A percentile compares a stretch with the other conserved stretches of the same genome.
These are phyloP conservation scores for Penicillium palitans DNA, from an alignment of 2,329 filamentous ascomycete genomes.

Conservation along the genomic window DNA sequence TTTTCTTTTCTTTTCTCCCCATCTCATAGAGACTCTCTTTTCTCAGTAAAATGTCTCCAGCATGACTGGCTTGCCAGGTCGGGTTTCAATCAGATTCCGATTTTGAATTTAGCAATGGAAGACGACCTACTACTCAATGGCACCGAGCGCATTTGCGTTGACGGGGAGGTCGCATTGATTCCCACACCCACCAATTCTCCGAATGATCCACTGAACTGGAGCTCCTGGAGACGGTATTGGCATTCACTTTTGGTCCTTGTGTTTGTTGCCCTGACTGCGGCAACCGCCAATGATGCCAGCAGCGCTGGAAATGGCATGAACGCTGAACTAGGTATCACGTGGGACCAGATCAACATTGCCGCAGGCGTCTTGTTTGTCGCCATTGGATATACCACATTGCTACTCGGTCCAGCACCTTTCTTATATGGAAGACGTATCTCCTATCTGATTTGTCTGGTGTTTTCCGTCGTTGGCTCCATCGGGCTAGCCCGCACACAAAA, in stretches of 20 bases:
- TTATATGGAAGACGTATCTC: conserved; percentile 57
- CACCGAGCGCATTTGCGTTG: conserved; percentile 27
- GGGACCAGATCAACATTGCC: conserved; percentile 56
- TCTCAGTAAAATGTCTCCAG: conserved; percentile 8
- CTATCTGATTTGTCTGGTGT: conserved; percentile 55
- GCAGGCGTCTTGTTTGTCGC: conserved; percentile 58
- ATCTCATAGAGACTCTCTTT: background rate
- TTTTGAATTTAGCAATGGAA: conserved; percentile 12
- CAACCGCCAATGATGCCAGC: conserved; percentile 58
- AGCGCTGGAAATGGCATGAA: conserved; percentile 54
- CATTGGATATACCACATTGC: conserved; percentile 58
- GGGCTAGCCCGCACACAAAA: conserved; percentile 54
- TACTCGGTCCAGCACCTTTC: conserved; percentile 55
- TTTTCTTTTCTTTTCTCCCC: background rate
- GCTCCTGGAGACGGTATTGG: conserved; percentile 50
- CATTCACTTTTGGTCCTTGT: conserved; percentile 55
- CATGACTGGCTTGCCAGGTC: background rate
- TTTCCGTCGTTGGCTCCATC: conserved; percentile 53
- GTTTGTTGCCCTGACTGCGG: conserved; percentile 57
- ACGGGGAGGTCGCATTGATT: conserved; percentile 52
- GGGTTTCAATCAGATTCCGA: conserved; percentile 5
- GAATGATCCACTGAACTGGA: conserved; percentile 57
- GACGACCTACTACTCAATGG: conserved; percentile 25
- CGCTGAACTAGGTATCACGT: conserved; percentile 53
- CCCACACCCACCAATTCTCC: conserved; percentile 56